These are phyloP conservation scores for Ulmus americana DNA, from an alignment of 331 rosid genomes.

Conservation along the genomic window DNA sequence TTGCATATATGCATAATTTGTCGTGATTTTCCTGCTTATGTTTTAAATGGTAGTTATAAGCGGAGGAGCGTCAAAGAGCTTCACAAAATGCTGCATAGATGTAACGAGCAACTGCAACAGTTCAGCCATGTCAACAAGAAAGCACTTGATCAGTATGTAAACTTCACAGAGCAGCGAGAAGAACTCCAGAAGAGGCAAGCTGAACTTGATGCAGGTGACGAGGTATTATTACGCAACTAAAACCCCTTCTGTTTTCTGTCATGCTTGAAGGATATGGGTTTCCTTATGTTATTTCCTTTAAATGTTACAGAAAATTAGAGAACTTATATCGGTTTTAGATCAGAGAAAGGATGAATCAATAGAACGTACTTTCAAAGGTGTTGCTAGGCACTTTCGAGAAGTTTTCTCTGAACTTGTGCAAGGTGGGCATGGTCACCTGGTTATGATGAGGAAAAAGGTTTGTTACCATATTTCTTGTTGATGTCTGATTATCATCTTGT, in stretches of 20 bases:
- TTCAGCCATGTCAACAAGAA: slow-evolving; percentile 95
- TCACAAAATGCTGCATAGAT: slow-evolving; percentile 77
- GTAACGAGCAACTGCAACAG: slow-evolving; percentile 81
- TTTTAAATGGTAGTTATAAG: slow-evolving; percentile 53
- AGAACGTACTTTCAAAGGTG: slow-evolving; percentile 97
- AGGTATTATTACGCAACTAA: slow-evolving; percentile 46
- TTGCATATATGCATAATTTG: neutral
- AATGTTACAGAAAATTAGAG: slow-evolving; percentile 74
- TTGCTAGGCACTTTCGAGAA: slow-evolving; percentile 94
- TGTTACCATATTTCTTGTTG: slow-evolving; percentile 14
- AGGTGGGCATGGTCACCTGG: slow-evolving; percentile 85
- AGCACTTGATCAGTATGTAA: slow-evolving; percentile 92
- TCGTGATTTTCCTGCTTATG: slow-evolving; percentile 3
- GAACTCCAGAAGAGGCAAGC: slow-evolving; percentile 97
- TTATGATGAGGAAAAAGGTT: slow-evolving; percentile 97
- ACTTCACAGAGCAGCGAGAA: slow-evolving; percentile 94
- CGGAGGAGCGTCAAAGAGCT: slow-evolving; percentile 75
- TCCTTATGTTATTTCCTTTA: slow-evolving; percentile 16
- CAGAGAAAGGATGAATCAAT: slow-evolving; percentile 95
- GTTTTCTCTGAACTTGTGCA: slow-evolving; percentile 92
- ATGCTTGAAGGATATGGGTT: slow-evolving; percentile 3
- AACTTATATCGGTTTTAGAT: slow-evolving; percentile 82
- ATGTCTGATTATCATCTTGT: neutral
- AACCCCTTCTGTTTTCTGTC: slow-evolving; percentile 6
- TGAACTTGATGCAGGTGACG: slow-evolving; percentile 90